These are phyloP conservation scores for Neurospora crassa DNA, from an alignment of 2,329 filamentous ascomycete species.

Conservation along the genomic window DNA sequence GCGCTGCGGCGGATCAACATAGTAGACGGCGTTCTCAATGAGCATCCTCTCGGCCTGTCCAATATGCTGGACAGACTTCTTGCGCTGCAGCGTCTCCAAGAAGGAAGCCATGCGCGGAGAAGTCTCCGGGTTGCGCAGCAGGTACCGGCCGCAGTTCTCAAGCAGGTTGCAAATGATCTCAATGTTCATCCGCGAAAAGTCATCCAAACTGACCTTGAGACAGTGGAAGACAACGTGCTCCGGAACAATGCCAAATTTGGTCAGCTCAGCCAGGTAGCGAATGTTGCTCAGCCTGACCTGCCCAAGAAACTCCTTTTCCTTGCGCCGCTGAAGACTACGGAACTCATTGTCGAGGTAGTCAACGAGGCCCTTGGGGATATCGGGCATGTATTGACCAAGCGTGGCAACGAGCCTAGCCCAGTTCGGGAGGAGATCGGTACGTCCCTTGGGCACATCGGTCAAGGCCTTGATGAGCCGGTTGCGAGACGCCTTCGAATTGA, in stretches of 20 bases:
- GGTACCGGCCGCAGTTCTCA: constrained; percentile 91
- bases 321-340: constrained; percentile 87
- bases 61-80: constrained; percentile 91
- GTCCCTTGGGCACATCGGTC: constrained; percentile 89
- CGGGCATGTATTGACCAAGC: constrained; percentile 84
- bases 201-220: constrained; percentile 91
- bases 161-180: constrained; percentile 95
- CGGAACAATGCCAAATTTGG: constrained; percentile 95
- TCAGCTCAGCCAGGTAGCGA: constrained; percentile 93
- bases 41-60: constrained; percentile 96
- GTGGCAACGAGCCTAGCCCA: constrained; percentile 93
- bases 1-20: constrained; percentile 89
- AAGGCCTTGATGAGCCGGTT: constrained; percentile 89
- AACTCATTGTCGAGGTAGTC: constrained; percentile 94
- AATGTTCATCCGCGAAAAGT: constrained; percentile 98
- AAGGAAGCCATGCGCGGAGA: constrained; percentile 89
- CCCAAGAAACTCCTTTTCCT: constrained; percentile 94
- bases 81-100: constrained; percentile 86
- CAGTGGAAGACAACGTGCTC: constrained; percentile 99
- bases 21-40: constrained; percentile 96
- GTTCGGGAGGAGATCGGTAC: constrained; percentile 78
- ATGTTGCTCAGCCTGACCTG: constrained; percentile 92
- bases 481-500: constrained; percentile 95
- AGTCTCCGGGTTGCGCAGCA: constrained; percentile 87
- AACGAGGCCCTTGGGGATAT: constrained; percentile 85